Evolutionary conservation across 768 basidiomycete genomes (phyloP).

Genomic region (Pleurotus eryngii): DNA sequence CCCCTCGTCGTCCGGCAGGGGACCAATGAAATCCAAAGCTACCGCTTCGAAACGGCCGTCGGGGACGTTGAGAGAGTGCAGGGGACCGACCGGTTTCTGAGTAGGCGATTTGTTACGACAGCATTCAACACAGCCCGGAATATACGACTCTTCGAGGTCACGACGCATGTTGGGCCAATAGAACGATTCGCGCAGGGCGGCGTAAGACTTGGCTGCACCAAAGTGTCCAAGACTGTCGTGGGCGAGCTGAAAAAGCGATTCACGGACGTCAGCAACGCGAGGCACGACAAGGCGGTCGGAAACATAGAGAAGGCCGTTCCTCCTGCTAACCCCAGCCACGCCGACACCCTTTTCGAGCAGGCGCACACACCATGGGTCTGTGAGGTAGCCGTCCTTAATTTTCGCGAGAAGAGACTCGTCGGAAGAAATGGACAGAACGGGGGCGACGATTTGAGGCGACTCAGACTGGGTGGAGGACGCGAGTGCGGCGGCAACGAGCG

Average conservation of each 20-base stretch:
- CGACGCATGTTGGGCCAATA: neutral
- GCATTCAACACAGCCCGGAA: conserved; percentile 10
- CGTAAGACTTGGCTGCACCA: conserved; percentile 17
- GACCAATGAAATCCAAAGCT: conserved; percentile 28
- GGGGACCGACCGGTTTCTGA: conserved; percentile 20
- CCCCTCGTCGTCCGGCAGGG: conserved; percentile 21
- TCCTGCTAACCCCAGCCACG: conserved; percentile 18
- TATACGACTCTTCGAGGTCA: conserved; percentile 8
- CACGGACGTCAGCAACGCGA: conserved; percentile 16
- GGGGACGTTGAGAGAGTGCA: conserved; percentile 21
- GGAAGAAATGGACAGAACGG: conserved; percentile 13
- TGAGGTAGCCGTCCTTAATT: neutral
- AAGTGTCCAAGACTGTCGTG: conserved; percentile 18
- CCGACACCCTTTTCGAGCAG: conserved; percentile 12
- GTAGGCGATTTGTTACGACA: conserved; percentile 26
- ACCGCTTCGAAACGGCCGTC: conserved; percentile 18
- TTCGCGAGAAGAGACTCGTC: neutral
- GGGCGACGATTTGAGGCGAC: conserved; percentile 18
- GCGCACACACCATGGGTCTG: neutral
- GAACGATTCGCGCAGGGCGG: conserved; percentile 7
- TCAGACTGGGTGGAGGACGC: conserved; percentile 13
- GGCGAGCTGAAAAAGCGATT: conserved; percentile 8
- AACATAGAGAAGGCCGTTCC: conserved; percentile 20
- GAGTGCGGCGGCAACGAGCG: neutral
- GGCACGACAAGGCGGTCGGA: conserved; percentile 11